Conservation (phyloP, 2,329 filamentous ascomycete genomes). For the Penicillium sp. region DNA sequence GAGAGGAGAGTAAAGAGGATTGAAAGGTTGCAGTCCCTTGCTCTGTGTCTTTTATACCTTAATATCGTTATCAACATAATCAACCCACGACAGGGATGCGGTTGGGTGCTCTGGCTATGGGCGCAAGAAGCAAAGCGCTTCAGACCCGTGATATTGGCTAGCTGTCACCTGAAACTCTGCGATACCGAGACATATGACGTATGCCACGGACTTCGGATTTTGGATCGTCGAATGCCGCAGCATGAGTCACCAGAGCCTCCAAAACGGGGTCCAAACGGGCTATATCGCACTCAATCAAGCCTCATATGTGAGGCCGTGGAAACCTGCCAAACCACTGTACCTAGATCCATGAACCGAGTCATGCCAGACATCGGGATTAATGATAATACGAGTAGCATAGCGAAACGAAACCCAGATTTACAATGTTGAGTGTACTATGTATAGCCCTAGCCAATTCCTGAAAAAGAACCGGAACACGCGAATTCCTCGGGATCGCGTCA, state of each 20-base stretch:
- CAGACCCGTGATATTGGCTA: neutral
- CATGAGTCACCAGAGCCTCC: neutral
- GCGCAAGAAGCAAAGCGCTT: neutral
- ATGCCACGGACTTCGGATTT: neutral
- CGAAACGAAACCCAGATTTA: neutral
- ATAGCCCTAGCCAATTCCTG: neutral
- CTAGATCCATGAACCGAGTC: neutral
- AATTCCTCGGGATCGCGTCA: conserved; percentile 8
- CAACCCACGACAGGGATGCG: neutral
- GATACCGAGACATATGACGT: neutral
- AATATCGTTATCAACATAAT: conserved; percentile 1
- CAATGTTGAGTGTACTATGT: neutral
- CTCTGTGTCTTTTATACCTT: neutral
- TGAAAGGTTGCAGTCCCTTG: neutral
- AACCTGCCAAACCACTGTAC: neutral
- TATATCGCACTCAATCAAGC: neutral
- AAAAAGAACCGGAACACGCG: neutral
- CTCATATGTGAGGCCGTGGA: neutral
- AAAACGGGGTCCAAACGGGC: neutral
- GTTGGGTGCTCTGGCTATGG: neutral
- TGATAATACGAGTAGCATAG: conserved; percentile 12
- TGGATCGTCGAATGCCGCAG: neutral
- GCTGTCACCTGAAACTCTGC: neutral
- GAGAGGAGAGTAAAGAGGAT: conserved; percentile 38
- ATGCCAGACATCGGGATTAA: neutral